Base-by-base conservation (phyloP, 1,284 basidiomycete genomes). In the Malassezia sp. region DNA sequence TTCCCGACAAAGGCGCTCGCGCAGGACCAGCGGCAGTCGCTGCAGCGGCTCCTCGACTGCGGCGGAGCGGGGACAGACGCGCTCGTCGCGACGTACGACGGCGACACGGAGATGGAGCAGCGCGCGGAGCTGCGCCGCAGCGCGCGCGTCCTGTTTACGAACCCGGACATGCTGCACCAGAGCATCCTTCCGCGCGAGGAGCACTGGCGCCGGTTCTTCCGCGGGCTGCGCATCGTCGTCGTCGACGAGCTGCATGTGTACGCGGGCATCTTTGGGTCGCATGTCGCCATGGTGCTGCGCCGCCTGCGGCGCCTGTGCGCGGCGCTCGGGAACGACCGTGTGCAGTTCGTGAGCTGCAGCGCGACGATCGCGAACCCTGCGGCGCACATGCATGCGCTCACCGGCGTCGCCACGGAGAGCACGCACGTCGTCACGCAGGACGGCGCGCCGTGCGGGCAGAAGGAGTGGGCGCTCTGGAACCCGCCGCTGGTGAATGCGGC, bases 1-100 rank as follows among this genome's bases (percentile, higher is more conserved):
- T 91, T 89, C 60, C 88, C 87, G 1, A 91, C 88, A 1, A 91
- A 91, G 81, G 87, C 87, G 8, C 74, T 91, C 23, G 87, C 88
- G 1, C 88, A 91, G 71, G 87, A 91, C 65, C 88, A 91, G 70
- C 79, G 77, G 53, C 49, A 60, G 3, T 65, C 67, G 14, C 46
- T 70, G 9, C 53, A 57, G 35, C 56, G 58, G 18, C 65, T 91
- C 5, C 60, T 90, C 1, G 74, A 63, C 47, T 74, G 75, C 8
- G 82, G 79, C 64, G 75, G 79, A 0, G 78, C 79, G 4, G 74
- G 87, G 10, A 74, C 81, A 42, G 71, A 83, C 31, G 53, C 52
- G n/a, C 44, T 75, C 75, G 78, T 87, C 7, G 79, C 79, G 2
- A 89, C 83, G 0, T 91, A 88, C 65, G 87, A 91, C 57, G 87